Percentiles rank a stretch among this genome's conserved stretches.
These are phyloP conservation scores for Suillus ampliporus DNA, from an alignment of 768 basidiomycete genomes.

Conservation along the genomic window DNA sequence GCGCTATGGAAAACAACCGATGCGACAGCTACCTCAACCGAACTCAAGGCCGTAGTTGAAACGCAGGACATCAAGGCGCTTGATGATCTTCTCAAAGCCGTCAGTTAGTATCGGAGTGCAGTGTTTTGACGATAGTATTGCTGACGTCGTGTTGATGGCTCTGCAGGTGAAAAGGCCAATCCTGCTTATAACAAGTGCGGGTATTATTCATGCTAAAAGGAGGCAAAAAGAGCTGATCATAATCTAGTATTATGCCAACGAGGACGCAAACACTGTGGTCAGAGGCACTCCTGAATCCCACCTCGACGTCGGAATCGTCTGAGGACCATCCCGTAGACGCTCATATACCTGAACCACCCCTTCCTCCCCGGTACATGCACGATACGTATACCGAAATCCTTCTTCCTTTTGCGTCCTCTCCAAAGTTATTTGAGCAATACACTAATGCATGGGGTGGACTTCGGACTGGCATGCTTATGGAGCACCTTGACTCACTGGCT, in stretches of 20 bases:
- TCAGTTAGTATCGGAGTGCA: conserved; percentile 53
- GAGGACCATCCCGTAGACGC: conserved; percentile 18
- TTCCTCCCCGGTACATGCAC: conserved; percentile 61
- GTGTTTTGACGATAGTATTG: background rate
- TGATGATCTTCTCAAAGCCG: conserved; percentile 57
- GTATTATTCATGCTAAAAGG: background rate
- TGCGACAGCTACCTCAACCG: conserved; percentile 14
- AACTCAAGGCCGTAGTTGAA: conserved; percentile 46
- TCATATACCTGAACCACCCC: conserved; percentile 23
- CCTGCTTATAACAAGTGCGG: conserved; percentile 58
- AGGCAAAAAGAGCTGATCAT: conserved; percentile 10
- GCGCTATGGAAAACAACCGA: background rate
- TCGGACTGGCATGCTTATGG: conserved; percentile 75
- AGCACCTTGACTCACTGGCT: conserved; percentile 84
- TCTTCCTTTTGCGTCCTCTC: conserved; percentile 66
- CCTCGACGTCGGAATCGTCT: conserved; percentile 30
- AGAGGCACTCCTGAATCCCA: conserved; percentile 52
- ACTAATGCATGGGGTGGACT: conserved; percentile 75
- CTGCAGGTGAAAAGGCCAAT: conserved; percentile 54
- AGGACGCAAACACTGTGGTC: conserved; percentile 62
- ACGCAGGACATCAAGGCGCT: conserved; percentile 63
- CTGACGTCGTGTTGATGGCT: background rate
- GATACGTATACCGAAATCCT: conserved; percentile 73
- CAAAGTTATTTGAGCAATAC: conserved; percentile 67
- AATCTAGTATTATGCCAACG: conserved; percentile 58